A percentile compares a stretch with the other conserved stretches of the same genome.
Conservation (phyloP, 108 stramenopile genomes). For the Conticribra guillardii region DNA sequence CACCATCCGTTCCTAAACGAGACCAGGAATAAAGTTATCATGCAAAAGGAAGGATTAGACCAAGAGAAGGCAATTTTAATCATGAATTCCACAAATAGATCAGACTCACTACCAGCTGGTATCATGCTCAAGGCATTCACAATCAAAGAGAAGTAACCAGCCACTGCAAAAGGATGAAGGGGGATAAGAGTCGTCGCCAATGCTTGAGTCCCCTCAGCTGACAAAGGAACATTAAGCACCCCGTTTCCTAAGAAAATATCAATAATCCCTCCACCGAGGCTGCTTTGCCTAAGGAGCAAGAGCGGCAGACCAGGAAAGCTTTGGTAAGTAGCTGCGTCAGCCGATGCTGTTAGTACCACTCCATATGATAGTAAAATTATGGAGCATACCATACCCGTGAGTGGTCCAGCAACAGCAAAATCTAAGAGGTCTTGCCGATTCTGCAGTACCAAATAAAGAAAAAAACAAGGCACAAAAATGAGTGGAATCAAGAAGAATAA, state of each 20-base stretch:
- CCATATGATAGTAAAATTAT: slow-evolving; percentile 60
- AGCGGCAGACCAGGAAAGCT: slow-evolving; percentile 75
- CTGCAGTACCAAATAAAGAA: neutral
- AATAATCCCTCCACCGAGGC: slow-evolving; percentile 78
- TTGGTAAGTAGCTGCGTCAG: slow-evolving; percentile 54
- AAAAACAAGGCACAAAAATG: neutral
- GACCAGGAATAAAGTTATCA: too few species aligned
- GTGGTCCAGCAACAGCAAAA: slow-evolving; percentile 75
- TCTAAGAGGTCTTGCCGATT: slow-evolving; percentile 81
- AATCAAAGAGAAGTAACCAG: slow-evolving; percentile 76
- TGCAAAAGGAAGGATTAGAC: too few species aligned
- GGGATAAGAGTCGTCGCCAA: slow-evolving; percentile 68
- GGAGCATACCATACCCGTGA: slow-evolving; percentile 72
- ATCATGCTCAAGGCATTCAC: slow-evolving; percentile 76
- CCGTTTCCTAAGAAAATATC: slow-evolving; percentile 71
- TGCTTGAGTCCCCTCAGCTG: slow-evolving; percentile 56
- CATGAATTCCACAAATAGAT: too few species aligned
- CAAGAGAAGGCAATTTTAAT: too few species aligned
- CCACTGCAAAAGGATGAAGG: slow-evolving; percentile 81
- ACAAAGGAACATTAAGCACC: slow-evolving; percentile 69
- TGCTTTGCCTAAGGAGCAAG: slow-evolving; percentile 72
- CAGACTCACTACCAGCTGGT: slow-evolving; percentile 84
- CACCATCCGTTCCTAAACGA: slow-evolving; percentile 72
- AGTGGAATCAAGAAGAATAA: neutral
- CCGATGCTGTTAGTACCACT: slow-evolving; percentile 54